Evolutionary conservation across 2,329 filamentous ascomycete genomes (phyloP).

Genomic region (Fusarium falciforme): DNA sequence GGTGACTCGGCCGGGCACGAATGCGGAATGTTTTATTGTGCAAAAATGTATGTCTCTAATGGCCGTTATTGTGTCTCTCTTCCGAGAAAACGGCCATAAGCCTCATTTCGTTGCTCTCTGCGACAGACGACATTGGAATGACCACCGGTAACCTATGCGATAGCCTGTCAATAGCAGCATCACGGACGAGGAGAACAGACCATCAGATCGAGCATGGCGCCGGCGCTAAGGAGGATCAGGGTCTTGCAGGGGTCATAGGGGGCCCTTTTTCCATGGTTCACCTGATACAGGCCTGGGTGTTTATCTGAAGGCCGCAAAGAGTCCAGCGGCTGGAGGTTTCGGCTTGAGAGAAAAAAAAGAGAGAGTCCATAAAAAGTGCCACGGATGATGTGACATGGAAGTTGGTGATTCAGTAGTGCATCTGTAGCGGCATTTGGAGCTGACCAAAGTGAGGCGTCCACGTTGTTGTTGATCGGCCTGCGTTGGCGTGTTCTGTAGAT

Average conservation of each 20-base stretch:
- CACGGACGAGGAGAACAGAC: conserved; percentile 24
- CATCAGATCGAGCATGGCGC: conserved; percentile 26
- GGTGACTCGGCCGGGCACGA: not conserved
- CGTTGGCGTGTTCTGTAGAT: conserved; percentile 5
- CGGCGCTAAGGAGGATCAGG: conserved; percentile 32
- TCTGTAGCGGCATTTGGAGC: conserved; percentile 5
- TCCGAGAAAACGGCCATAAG: not conserved
- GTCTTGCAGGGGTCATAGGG: conserved; percentile 31
- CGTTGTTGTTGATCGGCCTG: conserved; percentile 14
- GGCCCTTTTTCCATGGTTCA: not conserved
- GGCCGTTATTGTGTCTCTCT: not conserved
- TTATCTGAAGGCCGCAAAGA: not conserved
- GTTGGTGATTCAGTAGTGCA: conserved; percentile 22
- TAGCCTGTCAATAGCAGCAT: conserved; percentile 17
- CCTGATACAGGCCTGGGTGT: conserved; percentile 16
- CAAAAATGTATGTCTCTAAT: not conserved
- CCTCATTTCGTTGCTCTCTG: conserved; percentile 6
- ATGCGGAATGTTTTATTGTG: not conserved
- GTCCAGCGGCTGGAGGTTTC: not conserved
- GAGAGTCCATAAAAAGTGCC: not conserved
- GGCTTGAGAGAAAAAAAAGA: not conserved
- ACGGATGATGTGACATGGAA: conserved; percentile 20
- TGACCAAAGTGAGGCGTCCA: conserved; percentile 29
- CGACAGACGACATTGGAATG: conserved; percentile 25
- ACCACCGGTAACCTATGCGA: conserved; percentile 1